Evolutionary conservation across 345 rosid species (phyloP), one percentile per base, ranked within the genome.

Genomic region (Physaria fendleri): DNA sequence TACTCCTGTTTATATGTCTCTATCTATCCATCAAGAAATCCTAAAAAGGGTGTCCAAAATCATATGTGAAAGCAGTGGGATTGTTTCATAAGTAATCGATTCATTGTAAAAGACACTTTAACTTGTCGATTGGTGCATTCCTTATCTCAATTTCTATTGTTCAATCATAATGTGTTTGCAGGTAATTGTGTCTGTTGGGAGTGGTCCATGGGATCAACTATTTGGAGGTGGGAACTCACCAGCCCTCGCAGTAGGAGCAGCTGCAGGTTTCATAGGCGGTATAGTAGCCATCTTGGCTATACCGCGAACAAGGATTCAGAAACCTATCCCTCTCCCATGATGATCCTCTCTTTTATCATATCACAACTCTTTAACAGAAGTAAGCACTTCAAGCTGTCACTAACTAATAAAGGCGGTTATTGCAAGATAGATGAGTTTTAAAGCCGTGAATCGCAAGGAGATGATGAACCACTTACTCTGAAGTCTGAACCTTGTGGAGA

Each of bases 171-270:
- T 59, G 51, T 46, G 38, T 42, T 11, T 24, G 59, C 74, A 84
- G 92, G 81, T 82, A 38, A 69, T 87, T 55, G 88, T 87, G 53
- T 85, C 97, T 33, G 48, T 83, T 59, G 96, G 91, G 48, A 77
- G 82, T 82, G 97, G 84, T 11, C 87, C 88, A 29, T 87, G 85
- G 84, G 87, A 85, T 78, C 84, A 87, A 76, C 78, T 85, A 44
- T 80, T 82, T 56, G 87, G 91, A 51, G 91, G 94, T 62, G 95
- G 94, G 56, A 85, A 85, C 71, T 85, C 77, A 33, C 84, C 94
- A 5, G 91, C 91, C 20, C 76, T 90, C 72, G 87, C 81, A 39
- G 84, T 82, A 49, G 94, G 81, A 51, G 91, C 77, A 49, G 72
- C 82, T 56, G 69, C 97, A 5, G 82, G 91, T 28, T 68, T 85